These are phyloP conservation scores for Atkinsonella texensis DNA, from an alignment of 2,329 filamentous ascomycete species.

Conservation along the genomic window DNA sequence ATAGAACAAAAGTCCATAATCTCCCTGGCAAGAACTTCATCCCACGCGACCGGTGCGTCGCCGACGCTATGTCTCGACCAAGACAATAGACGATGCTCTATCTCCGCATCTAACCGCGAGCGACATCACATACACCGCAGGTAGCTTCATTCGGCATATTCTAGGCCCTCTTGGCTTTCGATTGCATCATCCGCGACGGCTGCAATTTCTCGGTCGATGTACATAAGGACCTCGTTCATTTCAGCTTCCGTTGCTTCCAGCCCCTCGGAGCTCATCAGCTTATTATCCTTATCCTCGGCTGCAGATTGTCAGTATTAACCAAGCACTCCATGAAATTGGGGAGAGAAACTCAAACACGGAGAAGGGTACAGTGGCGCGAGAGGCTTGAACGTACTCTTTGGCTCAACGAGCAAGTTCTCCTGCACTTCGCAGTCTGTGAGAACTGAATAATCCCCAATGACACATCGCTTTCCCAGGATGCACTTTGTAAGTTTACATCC, in stretches of 20 bases:
- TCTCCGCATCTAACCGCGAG: neutral
- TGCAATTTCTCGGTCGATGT: slow-evolving; percentile 26
- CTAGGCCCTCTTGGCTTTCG: slow-evolving; percentile 5
- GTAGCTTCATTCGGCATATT: neutral
- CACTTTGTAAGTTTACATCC: slow-evolving; percentile 78
- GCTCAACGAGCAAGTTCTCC: slow-evolving; percentile 74
- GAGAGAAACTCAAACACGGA: neutral
- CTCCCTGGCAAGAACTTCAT: too few relatives aligned
- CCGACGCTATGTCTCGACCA: too few relatives aligned
- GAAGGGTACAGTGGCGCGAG: neutral
- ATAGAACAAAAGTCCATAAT: too few relatives aligned
- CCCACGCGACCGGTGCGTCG: too few relatives aligned
- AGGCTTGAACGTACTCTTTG: slow-evolving; percentile 46
- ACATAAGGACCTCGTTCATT: slow-evolving; percentile 40
- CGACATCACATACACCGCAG: neutral
- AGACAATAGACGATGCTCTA: too few relatives aligned
- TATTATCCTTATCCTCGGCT: slow-evolving; percentile 57
- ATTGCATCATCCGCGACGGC: slow-evolving; percentile 11
- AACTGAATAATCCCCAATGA: slow-evolving; percentile 70
- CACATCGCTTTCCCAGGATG: slow-evolving; percentile 68
- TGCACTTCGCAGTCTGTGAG: slow-evolving; percentile 87
- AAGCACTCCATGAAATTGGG: neutral
- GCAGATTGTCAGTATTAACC: slow-evolving; percentile 1
- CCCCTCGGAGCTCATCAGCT: slow-evolving; percentile 55
- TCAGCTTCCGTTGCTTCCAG: slow-evolving; percentile 53